phyloP scores from a whole-genome alignment of 768 basidiomycete species.

The Mycena crocata region DNA sequence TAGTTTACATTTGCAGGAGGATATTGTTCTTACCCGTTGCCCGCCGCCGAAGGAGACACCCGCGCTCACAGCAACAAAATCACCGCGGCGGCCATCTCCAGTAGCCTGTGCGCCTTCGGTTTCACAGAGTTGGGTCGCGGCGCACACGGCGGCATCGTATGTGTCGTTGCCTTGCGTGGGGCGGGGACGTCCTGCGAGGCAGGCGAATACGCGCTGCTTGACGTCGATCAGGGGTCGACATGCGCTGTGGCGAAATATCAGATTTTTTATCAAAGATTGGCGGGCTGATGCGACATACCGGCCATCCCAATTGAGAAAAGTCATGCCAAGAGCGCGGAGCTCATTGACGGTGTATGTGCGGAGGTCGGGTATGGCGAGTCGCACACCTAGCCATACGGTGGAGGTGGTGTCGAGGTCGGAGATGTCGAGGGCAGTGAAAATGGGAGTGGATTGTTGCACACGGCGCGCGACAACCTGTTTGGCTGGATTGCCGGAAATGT shows the following conservation, averaged over 20 bases:
- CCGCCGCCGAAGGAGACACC: neutral
- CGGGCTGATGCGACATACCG: neutral
- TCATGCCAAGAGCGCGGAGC: neutral
- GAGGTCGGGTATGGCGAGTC: neutral
- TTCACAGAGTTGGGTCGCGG: neutral
- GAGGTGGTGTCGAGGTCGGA: constrained; percentile 2
- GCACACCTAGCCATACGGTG: constrained; percentile 1
- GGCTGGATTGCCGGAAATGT: neutral
- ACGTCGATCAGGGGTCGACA: neutral
- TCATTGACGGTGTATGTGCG: neutral
- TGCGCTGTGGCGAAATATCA: neutral
- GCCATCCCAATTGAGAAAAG: neutral
- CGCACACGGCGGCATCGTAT: neutral
- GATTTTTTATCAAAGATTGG: neutral
- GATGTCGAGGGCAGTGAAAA: neutral
- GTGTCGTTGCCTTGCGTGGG: neutral
- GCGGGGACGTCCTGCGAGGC: neutral
- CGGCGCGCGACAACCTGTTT: neutral
- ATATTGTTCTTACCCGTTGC: neutral
- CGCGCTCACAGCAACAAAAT: neutral
- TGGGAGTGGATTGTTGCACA: neutral
- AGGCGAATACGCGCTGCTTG: neutral
- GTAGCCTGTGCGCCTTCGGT: neutral
- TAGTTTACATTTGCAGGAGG: no score
- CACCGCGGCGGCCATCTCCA: neutral